Conservation (phyloP, 2,329 filamentous ascomycete species). For the Cadophora malorum region DNA sequence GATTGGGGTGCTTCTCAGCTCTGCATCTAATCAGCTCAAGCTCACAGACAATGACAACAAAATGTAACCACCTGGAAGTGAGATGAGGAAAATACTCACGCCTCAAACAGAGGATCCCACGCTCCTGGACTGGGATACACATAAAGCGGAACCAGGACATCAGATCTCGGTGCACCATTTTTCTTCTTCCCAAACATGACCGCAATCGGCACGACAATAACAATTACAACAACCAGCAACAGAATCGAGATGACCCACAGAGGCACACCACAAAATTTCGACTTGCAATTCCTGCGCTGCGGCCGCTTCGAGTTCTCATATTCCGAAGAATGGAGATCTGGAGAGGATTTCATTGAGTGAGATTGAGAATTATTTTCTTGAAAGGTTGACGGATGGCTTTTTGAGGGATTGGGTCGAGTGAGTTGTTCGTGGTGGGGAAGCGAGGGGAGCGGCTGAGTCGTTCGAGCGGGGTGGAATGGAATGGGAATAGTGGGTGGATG, state of each 20-base stretch:
- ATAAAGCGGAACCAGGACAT: conserved; percentile 56
- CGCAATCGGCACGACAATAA: conserved; percentile 41
- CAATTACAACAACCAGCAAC: conserved; percentile 23
- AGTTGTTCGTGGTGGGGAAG: neutral
- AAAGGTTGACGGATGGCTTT: neutral
- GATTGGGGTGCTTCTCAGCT: conserved; percentile 30
- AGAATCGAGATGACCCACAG: conserved; percentile 25
- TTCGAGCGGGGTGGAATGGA: neutral
- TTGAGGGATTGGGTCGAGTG: neutral
- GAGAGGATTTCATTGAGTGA: conserved; percentile 9
- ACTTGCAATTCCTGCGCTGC: conserved; percentile 5
- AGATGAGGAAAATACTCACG: conserved; percentile 43
- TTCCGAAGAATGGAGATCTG: conserved; percentile 10
- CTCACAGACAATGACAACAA: neutral
- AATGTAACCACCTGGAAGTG: neutral
- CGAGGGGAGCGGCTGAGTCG: conserved; percentile 1
- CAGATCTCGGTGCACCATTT: conserved; percentile 47
- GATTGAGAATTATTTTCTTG: neutral
- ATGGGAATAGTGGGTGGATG: neutral
- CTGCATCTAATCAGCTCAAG: conserved; percentile 16
- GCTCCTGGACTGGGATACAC: conserved; percentile 54
- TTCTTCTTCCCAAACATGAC: conserved; percentile 46
- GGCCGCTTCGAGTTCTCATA: conserved; percentile 3
- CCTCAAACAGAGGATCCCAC: conserved; percentile 53
- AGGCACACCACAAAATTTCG: conserved; percentile 26